Base-by-base conservation (phyloP, 495 filamentous ascomycete species). In the Annulohypoxylon nitens region DNA sequence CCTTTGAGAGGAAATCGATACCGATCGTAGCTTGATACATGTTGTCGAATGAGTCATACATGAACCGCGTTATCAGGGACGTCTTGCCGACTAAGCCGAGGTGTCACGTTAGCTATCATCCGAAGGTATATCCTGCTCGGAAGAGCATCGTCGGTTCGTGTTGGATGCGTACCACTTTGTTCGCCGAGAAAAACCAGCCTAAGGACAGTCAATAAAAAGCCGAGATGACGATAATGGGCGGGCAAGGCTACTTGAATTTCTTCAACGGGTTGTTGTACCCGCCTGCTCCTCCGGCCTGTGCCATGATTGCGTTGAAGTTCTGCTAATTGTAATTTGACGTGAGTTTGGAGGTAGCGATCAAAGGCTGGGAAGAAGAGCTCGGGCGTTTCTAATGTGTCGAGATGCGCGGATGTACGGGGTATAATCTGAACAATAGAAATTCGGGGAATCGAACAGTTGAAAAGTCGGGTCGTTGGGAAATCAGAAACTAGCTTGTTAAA, bases 1-100 rank as follows among this genome's bases (percentile, higher is more conserved):
- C 93, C 90, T 99, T 99, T 72, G 95, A 98, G 71, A 99, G 90
- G 79, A 99, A 99, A 85, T 99, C 96, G 83, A 99, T 99, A 80
- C 96, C 96, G 78, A 99, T 99, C 61, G 96, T 99, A 50, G 96
- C 96, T 83, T 99, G 96, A 83, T 99, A 99, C 89, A 95, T 98
- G 85, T 97, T 97, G 86, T 99, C 97, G 88, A 99, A 99, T 37
- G 96, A 97, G 83, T 99, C 96, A 87, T 99, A 99, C 96, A 99
- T 99, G 86, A 99, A 99, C 65, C 96, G 91, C 62, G 96, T 99
- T 80, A 99, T 99, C 78, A 99, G 84, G 50, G 97, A 98, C 41
- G 96, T 99, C 86, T 99, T 99, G 73, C 96, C 96, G 66, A 99
- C 96, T 98, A 81, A 69, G 51, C 66, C 63, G 64, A 66, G 12